These are phyloP conservation scores for Trichoderma pleuroti DNA, from an alignment of 2,329 filamentous ascomycete species.

Conservation along the genomic window DNA sequence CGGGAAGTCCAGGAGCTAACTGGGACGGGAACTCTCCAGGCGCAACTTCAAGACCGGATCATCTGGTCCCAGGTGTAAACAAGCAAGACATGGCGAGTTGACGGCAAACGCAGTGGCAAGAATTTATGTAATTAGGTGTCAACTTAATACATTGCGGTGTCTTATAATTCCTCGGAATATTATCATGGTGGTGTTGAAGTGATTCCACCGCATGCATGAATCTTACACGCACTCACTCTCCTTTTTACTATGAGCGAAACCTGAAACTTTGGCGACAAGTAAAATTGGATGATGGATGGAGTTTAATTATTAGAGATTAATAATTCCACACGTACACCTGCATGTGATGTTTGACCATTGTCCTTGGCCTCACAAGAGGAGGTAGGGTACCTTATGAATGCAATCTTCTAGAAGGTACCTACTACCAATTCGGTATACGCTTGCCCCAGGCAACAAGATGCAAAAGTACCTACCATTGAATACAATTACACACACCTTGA, in stretches of 20 bases:
- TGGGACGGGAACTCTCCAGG: background rate
- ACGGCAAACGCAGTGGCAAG: background rate
- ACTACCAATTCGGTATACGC: background rate
- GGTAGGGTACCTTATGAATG: background rate
- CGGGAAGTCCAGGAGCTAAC: background rate
- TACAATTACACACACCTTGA: background rate
- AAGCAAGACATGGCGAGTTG: background rate
- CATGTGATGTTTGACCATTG: background rate
- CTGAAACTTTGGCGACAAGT: background rate
- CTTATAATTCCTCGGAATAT: background rate
- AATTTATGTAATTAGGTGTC: background rate
- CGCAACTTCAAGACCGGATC: background rate
- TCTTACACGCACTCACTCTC: background rate
- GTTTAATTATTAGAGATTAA: background rate
- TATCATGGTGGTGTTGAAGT: background rate
- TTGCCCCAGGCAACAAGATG: background rate
- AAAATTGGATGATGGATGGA: background rate
- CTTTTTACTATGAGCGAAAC: background rate
- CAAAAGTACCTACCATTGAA: background rate
- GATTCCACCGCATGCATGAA: background rate
- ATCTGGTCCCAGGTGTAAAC: background rate
- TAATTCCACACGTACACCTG: background rate
- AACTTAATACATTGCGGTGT: background rate
- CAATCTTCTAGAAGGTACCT: background rate
- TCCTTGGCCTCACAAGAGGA: background rate